Percentiles rank a stretch among this genome's conserved stretches.
phyloP scores from a whole-genome alignment of 169 alveolate species.

The Theileria annulata region DNA sequence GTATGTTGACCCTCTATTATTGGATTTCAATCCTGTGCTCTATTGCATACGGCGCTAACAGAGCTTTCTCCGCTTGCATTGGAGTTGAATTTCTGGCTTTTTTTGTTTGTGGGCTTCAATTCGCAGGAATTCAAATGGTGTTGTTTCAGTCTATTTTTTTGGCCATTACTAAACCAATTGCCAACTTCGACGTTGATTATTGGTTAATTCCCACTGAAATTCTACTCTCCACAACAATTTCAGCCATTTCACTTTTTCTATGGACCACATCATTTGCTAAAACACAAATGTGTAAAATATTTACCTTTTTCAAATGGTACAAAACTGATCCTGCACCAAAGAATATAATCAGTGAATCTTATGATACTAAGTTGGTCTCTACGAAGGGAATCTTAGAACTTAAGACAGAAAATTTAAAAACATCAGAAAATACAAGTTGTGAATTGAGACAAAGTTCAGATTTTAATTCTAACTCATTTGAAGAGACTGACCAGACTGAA shows the following conservation, averaged over 20 bases:
- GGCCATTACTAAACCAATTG: not conserved
- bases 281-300: not conserved
- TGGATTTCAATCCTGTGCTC: constrained; percentile 12
- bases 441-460: not conserved
- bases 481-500: not conserved
- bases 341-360: not conserved
- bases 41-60: constrained; percentile 17
- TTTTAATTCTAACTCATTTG: not conserved
- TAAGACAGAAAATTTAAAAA: not conserved
- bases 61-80: constrained; percentile 16
- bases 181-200: constrained; percentile 15
- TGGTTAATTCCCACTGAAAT: constrained; percentile 6
- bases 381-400: not conserved
- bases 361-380: not conserved
- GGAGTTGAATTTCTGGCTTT: constrained; percentile 25
- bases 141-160: constrained; percentile 19
- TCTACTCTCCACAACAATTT: not conserved
- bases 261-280: constrained; percentile 22
- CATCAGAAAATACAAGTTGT: not conserved
- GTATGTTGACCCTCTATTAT: constrained; percentile 20
- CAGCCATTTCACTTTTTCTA: not conserved
- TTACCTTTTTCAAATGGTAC: not conserved
- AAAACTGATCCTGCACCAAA: not conserved
- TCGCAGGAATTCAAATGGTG: constrained; percentile 38
- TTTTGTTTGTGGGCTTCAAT: constrained; percentile 21